phyloP scores from a whole-genome alignment of 1,139 yeast genomes.

The Suhomyces maxii region DNA sequence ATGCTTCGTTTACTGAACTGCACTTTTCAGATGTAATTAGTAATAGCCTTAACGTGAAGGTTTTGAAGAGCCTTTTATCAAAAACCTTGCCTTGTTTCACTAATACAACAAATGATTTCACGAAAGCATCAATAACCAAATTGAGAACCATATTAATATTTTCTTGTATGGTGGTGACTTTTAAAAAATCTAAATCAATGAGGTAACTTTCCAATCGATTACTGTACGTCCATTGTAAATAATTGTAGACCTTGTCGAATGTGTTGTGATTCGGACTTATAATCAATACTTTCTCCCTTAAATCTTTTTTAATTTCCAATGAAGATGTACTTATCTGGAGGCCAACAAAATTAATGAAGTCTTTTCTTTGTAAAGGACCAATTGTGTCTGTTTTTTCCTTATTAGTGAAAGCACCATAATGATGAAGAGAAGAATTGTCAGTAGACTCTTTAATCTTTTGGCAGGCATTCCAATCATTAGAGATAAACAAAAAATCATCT shows the following conservation, averaged over 20 bases:
- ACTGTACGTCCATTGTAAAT: slow-evolving; percentile 17
- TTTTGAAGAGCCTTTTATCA: slow-evolving; percentile 3
- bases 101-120: neutral
- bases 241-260: slow-evolving; percentile 15
- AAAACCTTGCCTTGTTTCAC: slow-evolving; percentile 2
- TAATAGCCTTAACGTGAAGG: slow-evolving; percentile 12
- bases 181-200: slow-evolving; percentile 13
- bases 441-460: slow-evolving; percentile 20
- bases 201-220: slow-evolving; percentile 14
- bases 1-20: slow-evolving; percentile 2
- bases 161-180: slow-evolving; percentile 9
- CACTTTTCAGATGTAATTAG: slow-evolving; percentile 4
- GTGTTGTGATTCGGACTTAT: slow-evolving; percentile 17
- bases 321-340: slow-evolving; percentile 24
- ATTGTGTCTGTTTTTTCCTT: slow-evolving; percentile 45
- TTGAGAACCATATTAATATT: slow-evolving; percentile 10
- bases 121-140: slow-evolving; percentile 12
- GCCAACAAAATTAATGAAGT: slow-evolving; percentile 33
- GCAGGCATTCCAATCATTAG: slow-evolving; percentile 36
- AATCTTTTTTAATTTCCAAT: slow-evolving; percentile 13
- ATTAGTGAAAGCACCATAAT: slow-evolving; percentile 64
- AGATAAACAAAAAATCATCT: slow-evolving; percentile 79
- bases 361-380: slow-evolving; percentile 13
- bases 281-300: slow-evolving; percentile 12
- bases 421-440: slow-evolving; percentile 38